Evolutionary conservation across 139 green algal species (phyloP), one percentile per base, ranked within the genome.

Genomic region (Chlorella sp.): DNA sequence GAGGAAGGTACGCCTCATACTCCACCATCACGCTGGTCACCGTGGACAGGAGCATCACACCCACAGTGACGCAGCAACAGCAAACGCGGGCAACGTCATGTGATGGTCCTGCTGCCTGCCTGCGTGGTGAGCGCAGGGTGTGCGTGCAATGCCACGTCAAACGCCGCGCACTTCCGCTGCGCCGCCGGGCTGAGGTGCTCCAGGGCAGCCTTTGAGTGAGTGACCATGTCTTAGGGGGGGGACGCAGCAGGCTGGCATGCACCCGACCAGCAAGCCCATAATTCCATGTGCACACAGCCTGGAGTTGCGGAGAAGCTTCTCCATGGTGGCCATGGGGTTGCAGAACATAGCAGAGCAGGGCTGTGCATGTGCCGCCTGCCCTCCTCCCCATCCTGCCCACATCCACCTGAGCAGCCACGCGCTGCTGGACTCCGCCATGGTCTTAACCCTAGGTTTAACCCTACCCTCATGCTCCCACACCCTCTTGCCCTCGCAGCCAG

Each of bases 101-200:
- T 24, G 42, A 55, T 55, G 42, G 17, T 17, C 42, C 10, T 55
- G 42, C 68, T 32, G 20, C 17, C 42, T 72, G 42, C 22, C 31
- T 64, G 55, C 55, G 14, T 29, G 22, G 24, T 20, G 24, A 64
- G 17, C 27, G 6, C 74, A 80, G 79, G 79, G 29, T 84, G 79
- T 31, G 61, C 59, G n/a, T 84, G 79, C 71, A 84, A 84, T 61
- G 74, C 74, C 31, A 84, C 74, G 1, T 1, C 2, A 2, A 23
- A 31, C 35, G 79, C 79, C 1, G 10, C 31, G 1, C 71, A 60
- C 0, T 78, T 80, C 49, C 70, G 35, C 1, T 86, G 80, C 60
- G 65, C 76, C 27, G 76, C 80, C 0, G 80, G 80, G 22, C 22
- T 31, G n/a, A 64, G 74, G 24, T 79, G 72, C 71, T 72, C 42